These are phyloP conservation scores for Fonsecaea pugnacius DNA, from an alignment of 2,329 filamentous ascomycete species.

Conservation along the genomic window DNA sequence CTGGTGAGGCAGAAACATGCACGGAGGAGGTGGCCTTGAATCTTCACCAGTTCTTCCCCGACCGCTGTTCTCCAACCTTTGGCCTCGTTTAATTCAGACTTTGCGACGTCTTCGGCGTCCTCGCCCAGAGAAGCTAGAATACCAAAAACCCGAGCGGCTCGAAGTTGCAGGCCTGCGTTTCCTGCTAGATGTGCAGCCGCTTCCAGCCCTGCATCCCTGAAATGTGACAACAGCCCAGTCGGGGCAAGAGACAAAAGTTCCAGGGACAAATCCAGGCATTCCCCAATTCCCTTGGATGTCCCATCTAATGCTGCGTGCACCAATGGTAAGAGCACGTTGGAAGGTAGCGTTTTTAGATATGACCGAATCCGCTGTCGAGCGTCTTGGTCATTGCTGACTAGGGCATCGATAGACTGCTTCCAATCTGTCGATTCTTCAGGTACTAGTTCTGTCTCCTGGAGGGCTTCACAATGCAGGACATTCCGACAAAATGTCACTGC, in stretches of 20 bases:
- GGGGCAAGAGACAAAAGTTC: constrained; percentile 61
- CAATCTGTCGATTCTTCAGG: constrained; percentile 75
- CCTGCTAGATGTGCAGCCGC: constrained; percentile 55
- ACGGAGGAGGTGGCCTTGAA: constrained; percentile 65
- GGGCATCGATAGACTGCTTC: constrained; percentile 73
- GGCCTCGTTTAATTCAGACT: constrained; percentile 21
- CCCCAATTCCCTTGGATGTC: constrained; percentile 46
- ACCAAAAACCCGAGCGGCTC: constrained; percentile 73
- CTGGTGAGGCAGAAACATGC: constrained; percentile 64
- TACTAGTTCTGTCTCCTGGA: constrained; percentile 50
- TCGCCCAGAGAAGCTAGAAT: constrained; percentile 71
- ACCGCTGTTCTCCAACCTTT: constrained; percentile 62
- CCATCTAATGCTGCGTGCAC: constrained; percentile 52
- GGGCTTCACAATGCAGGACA: constrained; percentile 63
- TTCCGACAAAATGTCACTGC: constrained; percentile 71
- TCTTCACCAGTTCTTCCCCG: constrained; percentile 62
- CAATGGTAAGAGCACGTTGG: constrained; percentile 43
- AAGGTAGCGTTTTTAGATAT: constrained; percentile 15
- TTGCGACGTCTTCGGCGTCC: constrained; percentile 17
- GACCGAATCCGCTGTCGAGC: constrained; percentile 27
- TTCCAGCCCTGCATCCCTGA: constrained; percentile 14
- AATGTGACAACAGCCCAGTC: constrained; percentile 43
- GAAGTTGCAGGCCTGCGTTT: constrained; percentile 67
- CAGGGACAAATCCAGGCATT: constrained; percentile 56
- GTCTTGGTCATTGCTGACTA: constrained; percentile 34